Base-by-base conservation (phyloP, 768 basidiomycete genomes). In the Mycena polygramma region DNA sequence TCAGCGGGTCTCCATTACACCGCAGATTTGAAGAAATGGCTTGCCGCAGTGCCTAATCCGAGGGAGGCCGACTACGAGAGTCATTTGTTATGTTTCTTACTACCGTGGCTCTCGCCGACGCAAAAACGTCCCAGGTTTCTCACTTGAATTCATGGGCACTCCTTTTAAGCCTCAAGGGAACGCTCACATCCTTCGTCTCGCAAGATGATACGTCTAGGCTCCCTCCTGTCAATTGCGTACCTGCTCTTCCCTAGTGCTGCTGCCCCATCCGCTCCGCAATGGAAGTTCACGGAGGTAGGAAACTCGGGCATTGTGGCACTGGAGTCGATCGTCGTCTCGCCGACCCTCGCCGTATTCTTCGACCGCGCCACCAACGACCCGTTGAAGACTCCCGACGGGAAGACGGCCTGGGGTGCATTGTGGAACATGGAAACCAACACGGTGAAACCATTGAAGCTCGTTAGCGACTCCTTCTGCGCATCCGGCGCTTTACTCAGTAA, bases 381-480 rank as follows among this genome's bases (percentile, higher is more conserved):
- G 2, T 69, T 82, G 7, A 69, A 77, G 30, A 81, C 88, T 64
- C 20, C 68, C 7, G 81, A 83, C 41, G 85, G 84, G 0, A 87
- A 88, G 72, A 84, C 87, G 0, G 85, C 84, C 17, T 87, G 85
- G 84, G 86, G 84, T 3, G 79, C 85, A 0, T 85, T 84, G 68
- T 91, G 87, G 75, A 84, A 88, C 63, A 74, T 86, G 55, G 79
- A 80, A 43, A 83, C 85, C 15, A 87, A 88, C 73, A 75, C 74
- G 22, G 85, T 83, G 39, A 84, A 84, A 14, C 72, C 89, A 7
- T 85, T 92, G 83, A 86, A 91, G 74, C 80, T 89, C 26, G 70
- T 84, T 46, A 87, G 87, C 13, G 91, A 92, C 77, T 78, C 86
- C 0, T 91, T 91, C 80, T 91, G 89, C 73, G 89, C 90, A 10